These are phyloP conservation scores for Paspalum notatum DNA, from an alignment of 176 grass and related monocot genomes.

Conservation along the genomic window DNA sequence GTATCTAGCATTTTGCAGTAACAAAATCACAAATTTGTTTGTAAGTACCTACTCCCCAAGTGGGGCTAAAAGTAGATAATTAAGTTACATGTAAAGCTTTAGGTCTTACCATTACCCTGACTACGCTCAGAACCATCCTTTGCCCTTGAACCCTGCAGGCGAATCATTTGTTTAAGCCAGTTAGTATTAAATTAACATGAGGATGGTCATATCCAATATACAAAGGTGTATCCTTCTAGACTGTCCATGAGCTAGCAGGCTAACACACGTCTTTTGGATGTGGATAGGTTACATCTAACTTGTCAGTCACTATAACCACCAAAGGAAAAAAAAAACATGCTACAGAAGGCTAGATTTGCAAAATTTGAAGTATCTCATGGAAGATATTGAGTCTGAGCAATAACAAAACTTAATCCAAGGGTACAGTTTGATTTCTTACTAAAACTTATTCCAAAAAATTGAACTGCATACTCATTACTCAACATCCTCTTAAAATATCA, in stretches of 20 bases:
- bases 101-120: conserved; percentile 48
- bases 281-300: conserved; percentile 18
- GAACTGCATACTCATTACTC: not conserved
- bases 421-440: not conserved
- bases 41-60: not conserved
- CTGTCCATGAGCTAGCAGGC: conserved; percentile 25
- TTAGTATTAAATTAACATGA: conserved; percentile 29
- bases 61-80: conserved; percentile 1
- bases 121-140: conserved; percentile 61
- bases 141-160: conserved; percentile 50
- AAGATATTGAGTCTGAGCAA: not conserved
- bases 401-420: conserved; percentile 21
- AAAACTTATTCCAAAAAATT: not conserved
- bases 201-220: conserved; percentile 33
- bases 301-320: not conserved
- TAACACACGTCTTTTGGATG: conserved; percentile 16
- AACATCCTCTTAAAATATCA: conserved; percentile 20
- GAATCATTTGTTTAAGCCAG: conserved; percentile 34
- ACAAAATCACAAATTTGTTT: conserved; percentile 34
- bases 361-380: conserved; percentile 5
- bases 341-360: conserved; percentile 14
- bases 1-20: conserved; percentile 3
- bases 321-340: not conserved
- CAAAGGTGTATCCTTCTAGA: conserved; percentile 24
- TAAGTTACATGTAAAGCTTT: not conserved